Evolutionary conservation across 441 rosid genomes (phyloP), one percentile per base, ranked within the genome.

Genomic region (Erodium texanum): DNA sequence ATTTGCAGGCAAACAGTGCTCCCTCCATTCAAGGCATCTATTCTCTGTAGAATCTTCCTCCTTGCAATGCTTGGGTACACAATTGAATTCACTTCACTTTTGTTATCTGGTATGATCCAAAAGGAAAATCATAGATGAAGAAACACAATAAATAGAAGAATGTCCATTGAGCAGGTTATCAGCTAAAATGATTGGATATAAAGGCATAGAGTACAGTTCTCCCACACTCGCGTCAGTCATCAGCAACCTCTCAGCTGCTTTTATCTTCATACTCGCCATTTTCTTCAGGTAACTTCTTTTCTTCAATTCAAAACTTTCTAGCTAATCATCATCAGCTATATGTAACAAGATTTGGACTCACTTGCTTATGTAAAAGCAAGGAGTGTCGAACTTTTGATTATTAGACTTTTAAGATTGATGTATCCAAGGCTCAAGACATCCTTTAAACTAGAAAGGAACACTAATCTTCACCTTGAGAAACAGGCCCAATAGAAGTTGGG

Each of bases 161-260:
- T 54, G 6, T 54, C 22, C 5, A 18, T 16, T 15, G 54, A 24
- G 70, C 70, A 74, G 77, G 67, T 19, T 66, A 41, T 36, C 77
- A 22, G 65, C 73, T 15, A 69, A 65, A 73, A 74, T 69, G 32
- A 34, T 74, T 22, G 77, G 77, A 16, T 74, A 65, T 29, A 66
- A 66, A 2, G 77, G 77, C 11, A 69, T 74, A 72, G 62, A 38
- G 48, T 62, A 20, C 56, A 74, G 77, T 59, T 74, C 77, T 32
- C 77, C 77, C 4, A 74, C 77, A 27, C 73, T 74, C 14, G 73
- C 77, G 41, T 74, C 77, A 5, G 77, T 69, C 66, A 74, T 74
- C 70, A 66, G 77, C 70, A 74, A 61, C 70, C 77, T 74, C 62
- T 43, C 48, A 18, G 73, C 77, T 1, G 77, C 77, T 65, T 65